Conservation (phyloP, 1,139 yeast genomes). For the Yamadazyma atmosphaerica region DNA sequence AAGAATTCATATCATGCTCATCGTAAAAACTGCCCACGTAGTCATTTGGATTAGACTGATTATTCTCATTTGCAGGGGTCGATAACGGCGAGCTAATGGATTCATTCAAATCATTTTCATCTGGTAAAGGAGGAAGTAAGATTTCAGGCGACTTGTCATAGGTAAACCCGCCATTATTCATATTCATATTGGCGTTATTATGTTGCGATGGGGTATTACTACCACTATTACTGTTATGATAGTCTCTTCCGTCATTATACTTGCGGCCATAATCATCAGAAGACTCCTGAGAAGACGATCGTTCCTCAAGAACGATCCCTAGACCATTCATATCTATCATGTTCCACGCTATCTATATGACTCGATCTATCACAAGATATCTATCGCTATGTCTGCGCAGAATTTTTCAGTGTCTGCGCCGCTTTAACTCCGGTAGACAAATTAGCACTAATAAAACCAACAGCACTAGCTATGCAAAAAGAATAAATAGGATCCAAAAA, state of each 20-base stretch:
- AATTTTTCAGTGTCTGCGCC: background rate
- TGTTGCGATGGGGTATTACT: background rate
- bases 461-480: background rate
- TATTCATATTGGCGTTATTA: no score
- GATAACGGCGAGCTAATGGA: slow-evolving; percentile 2
- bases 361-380: background rate
- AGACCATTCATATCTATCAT: slow-evolving; percentile 21
- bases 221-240: no score
- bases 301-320: slow-evolving; percentile 35
- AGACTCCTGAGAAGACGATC: slow-evolving; percentile 1
- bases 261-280: background rate
- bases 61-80: background rate
- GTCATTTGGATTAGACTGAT: background rate
- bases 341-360: no score
- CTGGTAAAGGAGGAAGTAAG: slow-evolving; percentile 42
- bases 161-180: no score
- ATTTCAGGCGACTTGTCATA: slow-evolving; percentile 19
- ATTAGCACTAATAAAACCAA: background rate
- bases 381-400: background rate
- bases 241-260: background rate
- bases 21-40: background rate
- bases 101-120: slow-evolving; percentile 11
- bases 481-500: background rate
- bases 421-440: no score
- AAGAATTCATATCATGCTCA: background rate